These are phyloP conservation scores for Reticulascus tulasneorum DNA, from an alignment of 2,329 filamentous ascomycete genomes.

Conservation along the genomic window DNA sequence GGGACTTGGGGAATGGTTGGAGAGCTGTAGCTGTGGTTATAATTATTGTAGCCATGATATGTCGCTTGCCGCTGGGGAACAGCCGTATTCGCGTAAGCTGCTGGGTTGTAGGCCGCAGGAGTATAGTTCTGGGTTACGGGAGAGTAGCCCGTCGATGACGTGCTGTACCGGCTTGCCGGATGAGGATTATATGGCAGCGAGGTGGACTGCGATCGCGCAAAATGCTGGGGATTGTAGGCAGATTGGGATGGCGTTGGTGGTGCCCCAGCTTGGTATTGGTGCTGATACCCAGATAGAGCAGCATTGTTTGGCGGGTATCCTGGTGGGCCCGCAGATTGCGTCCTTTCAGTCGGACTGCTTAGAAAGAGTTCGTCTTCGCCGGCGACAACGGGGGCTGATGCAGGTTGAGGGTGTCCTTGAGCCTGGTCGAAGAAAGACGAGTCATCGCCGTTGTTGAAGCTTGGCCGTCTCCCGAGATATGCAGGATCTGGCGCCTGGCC, in stretches of 20 bases:
- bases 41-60: conserved; percentile 44
- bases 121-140: conserved; percentile 37
- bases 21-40: conserved; percentile 37
- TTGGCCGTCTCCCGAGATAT: conserved; percentile 54
- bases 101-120: conserved; percentile 55
- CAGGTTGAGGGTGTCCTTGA: conserved; percentile 22
- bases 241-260: conserved; percentile 42
- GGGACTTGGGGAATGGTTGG: conserved; percentile 31
- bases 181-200: conserved; percentile 46
- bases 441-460: conserved; percentile 76
- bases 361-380: conserved; percentile 63
- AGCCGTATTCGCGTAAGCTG: conserved; percentile 49
- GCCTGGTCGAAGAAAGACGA: conserved; percentile 32
- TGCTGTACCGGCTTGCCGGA: conserved; percentile 32
- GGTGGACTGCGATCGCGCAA: conserved; percentile 51
- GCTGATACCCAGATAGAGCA: conserved; percentile 48
- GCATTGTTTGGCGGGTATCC: conserved; percentile 40
- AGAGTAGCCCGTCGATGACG: conserved; percentile 34
- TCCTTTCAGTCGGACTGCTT: conserved; percentile 38
- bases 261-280: conserved; percentile 44
- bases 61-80: conserved; percentile 48
- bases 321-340: conserved; percentile 21
- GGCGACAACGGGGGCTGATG: conserved; percentile 20
- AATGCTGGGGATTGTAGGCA: conserved; percentile 70
- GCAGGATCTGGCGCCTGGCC: conserved; percentile 34